These are phyloP conservation scores for Plenodomus tracheiphilus DNA, from an alignment of 2,329 filamentous ascomycete genomes.

Conservation along the genomic window DNA sequence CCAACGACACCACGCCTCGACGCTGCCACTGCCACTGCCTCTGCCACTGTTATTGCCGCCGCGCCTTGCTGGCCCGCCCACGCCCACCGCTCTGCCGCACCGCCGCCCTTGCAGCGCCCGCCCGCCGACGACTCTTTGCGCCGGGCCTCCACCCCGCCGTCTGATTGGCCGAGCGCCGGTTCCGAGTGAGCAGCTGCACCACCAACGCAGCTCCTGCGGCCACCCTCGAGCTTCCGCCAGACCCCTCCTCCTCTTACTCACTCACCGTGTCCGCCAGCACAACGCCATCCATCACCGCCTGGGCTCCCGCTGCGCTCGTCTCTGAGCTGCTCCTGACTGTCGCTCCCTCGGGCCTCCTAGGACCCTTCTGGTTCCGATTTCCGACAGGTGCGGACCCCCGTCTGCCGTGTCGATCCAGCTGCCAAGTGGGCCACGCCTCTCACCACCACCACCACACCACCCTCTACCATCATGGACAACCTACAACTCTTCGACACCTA, in stretches of 20 bases:
- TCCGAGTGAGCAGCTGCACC: constrained; percentile 4
- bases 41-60: neutral
- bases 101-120: neutral
- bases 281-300: neutral
- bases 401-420: constrained; percentile 9
- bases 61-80: neutral
- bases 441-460: constrained; percentile 8
- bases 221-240: constrained; percentile 11
- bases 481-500: constrained; percentile 19
- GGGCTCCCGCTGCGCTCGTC: neutral
- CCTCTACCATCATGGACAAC: constrained; percentile 22
- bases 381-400: constrained; percentile 3
- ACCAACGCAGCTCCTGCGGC: constrained; percentile 9
- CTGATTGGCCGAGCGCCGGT: constrained; percentile 12
- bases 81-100: neutral
- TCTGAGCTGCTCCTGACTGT: neutral
- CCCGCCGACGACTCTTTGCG: neutral
- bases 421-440: neutral
- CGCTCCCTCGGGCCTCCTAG: constrained; percentile 2
- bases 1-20: constrained; percentile 1
- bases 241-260: no score
- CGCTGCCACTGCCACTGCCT: no score
- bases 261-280: constrained; percentile 12
- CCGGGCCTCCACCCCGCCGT: neutral
- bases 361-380: neutral